Conservation (phyloP, 179 eudicot species). For the Heliamphora pulchella region DNA sequence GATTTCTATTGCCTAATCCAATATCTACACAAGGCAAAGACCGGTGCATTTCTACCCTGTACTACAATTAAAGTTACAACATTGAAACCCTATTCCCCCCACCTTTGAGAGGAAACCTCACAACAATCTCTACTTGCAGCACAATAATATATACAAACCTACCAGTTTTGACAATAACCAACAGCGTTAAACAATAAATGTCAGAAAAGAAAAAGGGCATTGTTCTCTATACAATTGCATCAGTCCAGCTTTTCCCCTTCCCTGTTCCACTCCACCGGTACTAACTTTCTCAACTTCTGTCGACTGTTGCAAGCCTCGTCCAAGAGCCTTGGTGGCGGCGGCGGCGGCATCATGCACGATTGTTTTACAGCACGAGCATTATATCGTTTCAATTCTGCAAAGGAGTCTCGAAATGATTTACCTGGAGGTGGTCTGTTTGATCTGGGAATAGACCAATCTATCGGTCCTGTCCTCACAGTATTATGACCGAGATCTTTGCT, state of each 20-base stretch:
- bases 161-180: slow-evolving; percentile 11
- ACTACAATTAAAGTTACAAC: slow-evolving; percentile 36
- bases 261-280: slow-evolving; percentile 46
- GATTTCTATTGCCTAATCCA: slow-evolving; percentile 32
- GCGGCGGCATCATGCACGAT: slow-evolving; percentile 40
- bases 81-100: slow-evolving; percentile 24
- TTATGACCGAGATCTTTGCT: slow-evolving; percentile 29
- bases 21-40: slow-evolving; percentile 48
- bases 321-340: slow-evolving; percentile 40
- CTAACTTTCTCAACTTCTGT: slow-evolving; percentile 44
- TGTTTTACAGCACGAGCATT: slow-evolving; percentile 35
- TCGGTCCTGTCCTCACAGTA: slow-evolving; percentile 26
- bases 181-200: slow-evolving; percentile 21
- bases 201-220: slow-evolving; percentile 6
- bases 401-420: slow-evolving; percentile 34
- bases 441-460: slow-evolving; percentile 48
- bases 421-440: slow-evolving; percentile 51
- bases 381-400: slow-evolving; percentile 30
- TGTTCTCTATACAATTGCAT: neutral
- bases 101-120: slow-evolving; percentile 12
- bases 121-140: slow-evolving; percentile 22
- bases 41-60: slow-evolving; percentile 20
- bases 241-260: slow-evolving; percentile 30
- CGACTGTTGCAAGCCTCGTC: slow-evolving; percentile 36
- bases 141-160: slow-evolving; percentile 30